phyloP scores from a whole-genome alignment of 148 eudicot species.

The Limonium bicolor region DNA sequence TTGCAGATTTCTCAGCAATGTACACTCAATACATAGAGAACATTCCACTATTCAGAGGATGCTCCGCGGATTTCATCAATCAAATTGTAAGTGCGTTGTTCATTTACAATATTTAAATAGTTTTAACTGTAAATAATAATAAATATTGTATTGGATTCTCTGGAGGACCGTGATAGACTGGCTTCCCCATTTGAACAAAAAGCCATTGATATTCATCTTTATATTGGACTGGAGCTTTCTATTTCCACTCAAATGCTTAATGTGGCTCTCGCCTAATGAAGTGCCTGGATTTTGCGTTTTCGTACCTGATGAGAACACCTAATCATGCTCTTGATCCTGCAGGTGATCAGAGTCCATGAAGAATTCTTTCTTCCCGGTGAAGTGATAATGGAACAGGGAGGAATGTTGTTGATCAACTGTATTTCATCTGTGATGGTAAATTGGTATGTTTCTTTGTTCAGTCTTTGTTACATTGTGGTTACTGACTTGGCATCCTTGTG shows the following conservation, averaged over 20 bases:
- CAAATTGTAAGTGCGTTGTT: constrained; percentile 67
- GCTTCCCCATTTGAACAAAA: too few species aligned
- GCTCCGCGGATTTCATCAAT: constrained; percentile 73
- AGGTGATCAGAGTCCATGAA: constrained; percentile 75
- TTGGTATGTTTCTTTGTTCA: constrained; percentile 30
- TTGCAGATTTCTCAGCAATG: constrained; percentile 69
- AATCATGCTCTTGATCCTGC: constrained; percentile 12
- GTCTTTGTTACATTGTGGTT: neutral
- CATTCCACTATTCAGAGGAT: constrained; percentile 59
- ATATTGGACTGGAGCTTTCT: too few species aligned
- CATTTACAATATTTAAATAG: too few species aligned
- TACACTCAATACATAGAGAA: constrained; percentile 42
- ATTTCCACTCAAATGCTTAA: too few species aligned
- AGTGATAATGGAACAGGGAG: constrained; percentile 84
- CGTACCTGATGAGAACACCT: too few species aligned
- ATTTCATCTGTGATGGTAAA: constrained; percentile 76
- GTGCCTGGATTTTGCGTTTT: too few species aligned
- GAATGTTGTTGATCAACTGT: constrained; percentile 88
- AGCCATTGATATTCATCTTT: too few species aligned
- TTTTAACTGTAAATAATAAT: too few species aligned
- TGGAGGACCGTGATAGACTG: too few species aligned
- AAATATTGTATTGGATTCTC: too few species aligned
- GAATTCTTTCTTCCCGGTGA: constrained; percentile 97
- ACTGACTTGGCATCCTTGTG: too few species aligned
- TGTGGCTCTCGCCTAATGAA: too few species aligned